Evolutionary conservation across 352 stramenopile species (phyloP).

Genomic region (Pythium guiyangense): DNA sequence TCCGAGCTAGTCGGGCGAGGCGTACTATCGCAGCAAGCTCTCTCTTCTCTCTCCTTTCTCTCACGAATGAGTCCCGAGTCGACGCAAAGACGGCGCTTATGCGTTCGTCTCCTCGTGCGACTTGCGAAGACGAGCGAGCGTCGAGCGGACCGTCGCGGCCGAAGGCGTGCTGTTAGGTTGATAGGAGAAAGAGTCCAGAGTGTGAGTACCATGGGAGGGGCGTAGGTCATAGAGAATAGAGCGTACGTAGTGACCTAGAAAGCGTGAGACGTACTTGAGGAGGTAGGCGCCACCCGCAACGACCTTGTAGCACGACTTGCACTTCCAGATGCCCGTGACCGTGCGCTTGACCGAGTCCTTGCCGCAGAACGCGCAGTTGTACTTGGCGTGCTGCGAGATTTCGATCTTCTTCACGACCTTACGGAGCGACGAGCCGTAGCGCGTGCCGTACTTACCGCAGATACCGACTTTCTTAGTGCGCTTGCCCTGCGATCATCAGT

Average conservation of each 20-base stretch:
- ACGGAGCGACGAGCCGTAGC: slow-evolving; percentile 99
- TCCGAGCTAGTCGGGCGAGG: neutral
- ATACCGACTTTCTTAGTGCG: slow-evolving; percentile 99
- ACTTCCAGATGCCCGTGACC: slow-evolving; percentile 98
- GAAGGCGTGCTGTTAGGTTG: slow-evolving; percentile 87
- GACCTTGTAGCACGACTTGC: slow-evolving; percentile 97
- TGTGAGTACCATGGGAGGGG: too few relatives aligned
- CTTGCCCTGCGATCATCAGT: slow-evolving; percentile 92
- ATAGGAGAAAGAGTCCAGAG: neutral
- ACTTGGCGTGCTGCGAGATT: slow-evolving; percentile 99
- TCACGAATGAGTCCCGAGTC: slow-evolving; percentile 15
- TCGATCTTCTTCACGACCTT: slow-evolving; percentile 99
- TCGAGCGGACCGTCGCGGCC: slow-evolving; percentile 96
- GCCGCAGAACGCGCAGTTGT: slow-evolving; percentile 99
- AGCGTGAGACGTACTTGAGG: slow-evolving; percentile 91
- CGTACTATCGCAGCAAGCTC: neutral
- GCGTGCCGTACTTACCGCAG: slow-evolving; percentile 99
- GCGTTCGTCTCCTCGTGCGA: slow-evolving; percentile 79
- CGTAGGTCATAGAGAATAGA: too few relatives aligned
- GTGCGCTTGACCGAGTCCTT: slow-evolving; percentile 96
- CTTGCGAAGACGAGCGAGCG: slow-evolving; percentile 97
- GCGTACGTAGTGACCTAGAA: too few relatives aligned
- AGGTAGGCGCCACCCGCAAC: slow-evolving; percentile 98
- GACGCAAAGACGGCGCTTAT: slow-evolving; percentile 35
- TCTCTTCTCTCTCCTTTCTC: slow-evolving; percentile 12